These are phyloP conservation scores for Diaporthe sp. DNA, from an alignment of 2,329 filamentous ascomycete genomes.

Conservation along the genomic window DNA sequence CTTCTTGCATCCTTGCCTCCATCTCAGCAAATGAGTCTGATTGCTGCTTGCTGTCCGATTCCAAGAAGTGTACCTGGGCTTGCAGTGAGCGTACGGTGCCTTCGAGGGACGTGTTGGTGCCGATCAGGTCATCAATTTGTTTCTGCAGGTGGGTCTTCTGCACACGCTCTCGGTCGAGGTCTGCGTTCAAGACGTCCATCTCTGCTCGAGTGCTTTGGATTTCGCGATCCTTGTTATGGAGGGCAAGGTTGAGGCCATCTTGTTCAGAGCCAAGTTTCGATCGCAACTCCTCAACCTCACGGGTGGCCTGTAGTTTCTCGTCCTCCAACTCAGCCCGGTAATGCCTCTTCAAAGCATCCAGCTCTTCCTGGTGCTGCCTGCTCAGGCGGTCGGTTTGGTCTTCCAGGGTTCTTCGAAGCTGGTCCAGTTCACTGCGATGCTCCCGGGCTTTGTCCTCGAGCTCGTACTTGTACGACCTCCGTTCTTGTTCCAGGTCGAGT, in stretches of 20 bases:
- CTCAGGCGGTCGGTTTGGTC: conserved; percentile 71
- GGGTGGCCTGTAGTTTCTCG: conserved; percentile 64
- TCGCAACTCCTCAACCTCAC: conserved; percentile 77
- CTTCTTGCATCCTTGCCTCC: conserved; percentile 84
- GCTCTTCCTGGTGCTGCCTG: conserved; percentile 75
- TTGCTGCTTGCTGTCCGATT: conserved; percentile 90
- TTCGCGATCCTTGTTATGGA: conserved; percentile 69
- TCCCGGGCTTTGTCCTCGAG: conserved; percentile 68
- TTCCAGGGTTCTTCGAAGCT: conserved; percentile 64
- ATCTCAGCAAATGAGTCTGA: conserved; percentile 88
- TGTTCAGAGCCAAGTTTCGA: conserved; percentile 65
- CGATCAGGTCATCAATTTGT: conserved; percentile 70
- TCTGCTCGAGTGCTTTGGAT: conserved; percentile 63
- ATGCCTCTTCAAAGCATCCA: conserved; percentile 74
- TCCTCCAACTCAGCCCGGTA: conserved; percentile 76
- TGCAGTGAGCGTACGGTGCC: conserved; percentile 81
- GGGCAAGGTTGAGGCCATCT: conserved; percentile 61
- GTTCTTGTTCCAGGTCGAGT: conserved; percentile 59
- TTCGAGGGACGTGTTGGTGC: conserved; percentile 77
- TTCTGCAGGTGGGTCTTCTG: conserved; percentile 68
- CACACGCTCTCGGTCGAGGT: conserved; percentile 74
- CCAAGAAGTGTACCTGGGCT: conserved; percentile 88
- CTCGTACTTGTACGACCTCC: conserved; percentile 62
- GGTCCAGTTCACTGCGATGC: conserved; percentile 69
- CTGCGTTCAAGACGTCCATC: conserved; percentile 61